Evolutionary conservation across 179 eudicot genomes (phyloP).

Genomic region (Nepenthes alata): DNA sequence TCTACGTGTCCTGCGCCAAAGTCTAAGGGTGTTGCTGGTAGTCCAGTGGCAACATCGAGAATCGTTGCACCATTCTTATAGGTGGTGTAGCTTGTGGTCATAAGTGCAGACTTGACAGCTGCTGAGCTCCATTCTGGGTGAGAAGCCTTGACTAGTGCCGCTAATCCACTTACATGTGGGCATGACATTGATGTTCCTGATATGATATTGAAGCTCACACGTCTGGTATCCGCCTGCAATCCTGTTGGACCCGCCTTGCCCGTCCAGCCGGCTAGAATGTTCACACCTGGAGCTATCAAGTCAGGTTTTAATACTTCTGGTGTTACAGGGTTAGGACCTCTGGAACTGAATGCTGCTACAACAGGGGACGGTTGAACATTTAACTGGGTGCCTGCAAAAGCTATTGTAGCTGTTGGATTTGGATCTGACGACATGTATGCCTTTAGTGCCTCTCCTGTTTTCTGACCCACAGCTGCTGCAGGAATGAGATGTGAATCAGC

Average conservation of each 20-base stretch:
- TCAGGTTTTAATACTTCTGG: conserved; percentile 77
- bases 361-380: conserved; percentile 76
- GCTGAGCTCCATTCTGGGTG: conserved; percentile 84
- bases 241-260: conserved; percentile 53
- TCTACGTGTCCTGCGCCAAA: conserved; percentile 74
- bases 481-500: conserved; percentile 77
- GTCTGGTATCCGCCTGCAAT: conserved; percentile 34
- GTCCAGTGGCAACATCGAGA: conserved; percentile 51
- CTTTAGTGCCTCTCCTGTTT: conserved; percentile 50
- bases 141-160: conserved; percentile 56
- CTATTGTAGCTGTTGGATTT: conserved; percentile 38
- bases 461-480: conserved; percentile 47
- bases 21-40: conserved; percentile 57
- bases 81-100: conserved; percentile 66
- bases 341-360: conserved; percentile 66
- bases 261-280: conserved; percentile 81
- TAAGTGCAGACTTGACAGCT: conserved; percentile 69
- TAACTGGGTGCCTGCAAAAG: conserved; percentile 39
- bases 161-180: conserved; percentile 82
- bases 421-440: conserved; percentile 30
- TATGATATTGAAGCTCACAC: conserved; percentile 63
- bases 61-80: conserved; percentile 42
- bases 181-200: conserved; percentile 94
- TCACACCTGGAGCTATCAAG: conserved; percentile 78
- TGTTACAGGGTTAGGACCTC: conserved; percentile 75